Conservation (phyloP, 495 filamentous ascomycete species). For the Glarea lozoyensis region DNA sequence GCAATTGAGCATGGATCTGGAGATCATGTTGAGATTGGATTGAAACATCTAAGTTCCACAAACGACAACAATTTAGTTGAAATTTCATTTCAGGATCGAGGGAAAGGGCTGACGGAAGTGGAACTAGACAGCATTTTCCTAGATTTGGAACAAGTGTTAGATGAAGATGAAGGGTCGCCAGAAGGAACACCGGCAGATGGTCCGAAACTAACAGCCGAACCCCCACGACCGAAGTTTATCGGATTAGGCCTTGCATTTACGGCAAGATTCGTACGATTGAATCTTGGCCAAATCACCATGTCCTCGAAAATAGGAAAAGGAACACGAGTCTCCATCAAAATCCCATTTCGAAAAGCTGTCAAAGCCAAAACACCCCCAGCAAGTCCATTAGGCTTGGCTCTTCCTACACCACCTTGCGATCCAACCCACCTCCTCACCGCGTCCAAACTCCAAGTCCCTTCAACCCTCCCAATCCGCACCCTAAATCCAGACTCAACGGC, state of each 20-base stretch:
- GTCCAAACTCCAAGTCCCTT: no score
- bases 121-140: constrained; percentile 8
- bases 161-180: constrained; percentile 21
- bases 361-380: no score
- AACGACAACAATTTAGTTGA: constrained; percentile 41
- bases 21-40: constrained; percentile 62
- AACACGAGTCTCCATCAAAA: constrained; percentile 62
- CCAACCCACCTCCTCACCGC: no score
- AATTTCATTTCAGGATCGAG: constrained; percentile 26
- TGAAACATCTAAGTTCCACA: constrained; percentile 32
- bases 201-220: constrained; percentile 6
- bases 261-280: constrained; percentile 69
- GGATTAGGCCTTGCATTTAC: constrained; percentile 81
- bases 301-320: constrained; percentile 79
- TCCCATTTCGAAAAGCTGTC: no score
- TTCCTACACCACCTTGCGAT: no score
- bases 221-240: no score
- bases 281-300: constrained; percentile 77
- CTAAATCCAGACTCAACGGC: no score
- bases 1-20: constrained; percentile 67
- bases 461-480: no score
- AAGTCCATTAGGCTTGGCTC: no score
- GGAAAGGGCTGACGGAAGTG: constrained; percentile 3
- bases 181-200: constrained; percentile 23
- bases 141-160: constrained; percentile 11